Evolutionary conservation across 768 basidiomycete genomes (phyloP).

Genomic region (Mycena indigotica): DNA sequence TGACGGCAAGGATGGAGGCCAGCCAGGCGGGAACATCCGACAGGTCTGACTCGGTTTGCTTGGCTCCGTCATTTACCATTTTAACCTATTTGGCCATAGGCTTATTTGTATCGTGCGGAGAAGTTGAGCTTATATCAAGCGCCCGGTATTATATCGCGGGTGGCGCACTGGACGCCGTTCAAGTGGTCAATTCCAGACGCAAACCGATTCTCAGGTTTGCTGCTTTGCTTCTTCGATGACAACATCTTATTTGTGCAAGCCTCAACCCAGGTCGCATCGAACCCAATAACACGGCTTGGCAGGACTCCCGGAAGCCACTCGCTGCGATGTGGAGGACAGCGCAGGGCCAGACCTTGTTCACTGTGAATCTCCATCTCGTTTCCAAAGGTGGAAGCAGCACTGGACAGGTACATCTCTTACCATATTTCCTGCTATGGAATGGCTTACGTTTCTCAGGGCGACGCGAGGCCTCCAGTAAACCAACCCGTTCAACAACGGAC

Average conservation of each 20-base stretch:
- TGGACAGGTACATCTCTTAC: slow-evolving; percentile 13
- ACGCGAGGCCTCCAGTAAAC: slow-evolving; percentile 63
- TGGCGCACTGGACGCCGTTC: slow-evolving; percentile 47
- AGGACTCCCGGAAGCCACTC: slow-evolving; percentile 58
- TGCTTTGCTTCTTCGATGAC: not conserved
- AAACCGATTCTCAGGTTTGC: slow-evolving; percentile 46
- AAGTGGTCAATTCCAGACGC: slow-evolving; percentile 35
- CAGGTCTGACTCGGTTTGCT: too few species aligned
- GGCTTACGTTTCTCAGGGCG: slow-evolving; percentile 38
- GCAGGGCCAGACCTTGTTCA: slow-evolving; percentile 50
- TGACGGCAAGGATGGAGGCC: slow-evolving; percentile 58
- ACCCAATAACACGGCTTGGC: slow-evolving; percentile 57
- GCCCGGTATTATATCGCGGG: slow-evolving; percentile 47
- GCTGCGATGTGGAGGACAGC: slow-evolving; percentile 57
- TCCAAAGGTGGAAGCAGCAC: slow-evolving; percentile 61
- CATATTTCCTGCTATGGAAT: not conserved
- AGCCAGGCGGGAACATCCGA: slow-evolving; percentile 66
- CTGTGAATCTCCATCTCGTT: slow-evolving; percentile 61
- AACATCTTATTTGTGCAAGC: slow-evolving; percentile 33
- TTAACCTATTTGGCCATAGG: too few species aligned
- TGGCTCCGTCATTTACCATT: slow-evolving; percentile 41
- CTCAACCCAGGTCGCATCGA: slow-evolving; percentile 66
- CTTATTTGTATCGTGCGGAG: slow-evolving; percentile 48
- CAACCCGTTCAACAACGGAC: slow-evolving; percentile 48
- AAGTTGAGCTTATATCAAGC: slow-evolving; percentile 44